Conservation (phyloP, 176 grass and related monocot species). For the Lolium rigidum region DNA sequence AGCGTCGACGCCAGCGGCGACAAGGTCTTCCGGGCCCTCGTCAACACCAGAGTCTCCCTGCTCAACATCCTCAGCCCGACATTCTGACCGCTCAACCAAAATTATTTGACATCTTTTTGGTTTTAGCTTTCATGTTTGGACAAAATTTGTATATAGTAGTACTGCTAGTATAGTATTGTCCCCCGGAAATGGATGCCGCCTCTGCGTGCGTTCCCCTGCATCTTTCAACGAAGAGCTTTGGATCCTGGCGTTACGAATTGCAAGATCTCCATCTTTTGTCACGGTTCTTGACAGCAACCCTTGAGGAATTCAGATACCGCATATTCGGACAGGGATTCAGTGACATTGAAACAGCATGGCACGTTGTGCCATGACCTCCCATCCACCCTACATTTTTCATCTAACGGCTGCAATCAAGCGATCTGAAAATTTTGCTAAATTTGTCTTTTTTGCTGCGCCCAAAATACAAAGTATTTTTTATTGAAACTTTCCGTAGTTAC, state of each 20-base stretch:
- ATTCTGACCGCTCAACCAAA: conserved; percentile 37
- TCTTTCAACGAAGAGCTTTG: conserved; percentile 28
- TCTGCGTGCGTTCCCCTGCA: conserved; percentile 23
- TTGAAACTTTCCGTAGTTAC: too few relatives aligned
- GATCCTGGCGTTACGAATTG: conserved; percentile 10
- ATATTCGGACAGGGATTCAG: too few relatives aligned
- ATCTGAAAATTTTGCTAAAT: too few relatives aligned
- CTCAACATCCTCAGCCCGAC: conserved; percentile 73
- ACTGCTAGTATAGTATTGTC: not conserved
- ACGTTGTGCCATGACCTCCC: too few relatives aligned
- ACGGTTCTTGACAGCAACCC: conserved; percentile 6
- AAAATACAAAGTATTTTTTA: too few relatives aligned
- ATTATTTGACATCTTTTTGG: too few relatives aligned
- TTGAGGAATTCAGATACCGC: not conserved
- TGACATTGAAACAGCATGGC: too few relatives aligned
- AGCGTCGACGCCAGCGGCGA: conserved; percentile 59
- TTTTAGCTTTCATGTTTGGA: conserved; percentile 6
- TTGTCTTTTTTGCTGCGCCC: too few relatives aligned
- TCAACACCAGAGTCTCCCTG: conserved; percentile 69
- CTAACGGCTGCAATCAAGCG: too few relatives aligned
- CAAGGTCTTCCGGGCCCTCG: conserved; percentile 58
- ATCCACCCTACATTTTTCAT: too few relatives aligned
- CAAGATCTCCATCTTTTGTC: not conserved
- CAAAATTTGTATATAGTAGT: conserved; percentile 40
- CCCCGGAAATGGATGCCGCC: not conserved